A percentile compares a stretch with the other conserved stretches of the same genome.
Conservation (phyloP, 108 stramenopile species). For the Parietichytrium sp. region DNA sequence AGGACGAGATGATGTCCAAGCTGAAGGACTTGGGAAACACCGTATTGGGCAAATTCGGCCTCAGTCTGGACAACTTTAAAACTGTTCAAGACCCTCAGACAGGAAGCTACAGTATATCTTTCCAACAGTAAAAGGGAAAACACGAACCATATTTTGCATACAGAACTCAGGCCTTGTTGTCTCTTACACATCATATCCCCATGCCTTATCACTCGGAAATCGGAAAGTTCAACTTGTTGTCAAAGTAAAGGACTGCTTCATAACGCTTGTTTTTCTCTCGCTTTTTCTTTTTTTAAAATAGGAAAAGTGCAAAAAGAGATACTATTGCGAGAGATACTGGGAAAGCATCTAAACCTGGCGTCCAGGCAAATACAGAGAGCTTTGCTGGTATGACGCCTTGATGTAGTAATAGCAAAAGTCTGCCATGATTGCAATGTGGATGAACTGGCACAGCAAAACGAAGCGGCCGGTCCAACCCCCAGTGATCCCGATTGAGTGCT, state of each 20-base stretch:
- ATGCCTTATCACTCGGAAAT: too few relatives aligned
- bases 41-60: conserved; percentile 88
- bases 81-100: conserved; percentile 87
- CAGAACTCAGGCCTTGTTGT: too few relatives aligned
- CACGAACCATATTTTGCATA: too few relatives aligned
- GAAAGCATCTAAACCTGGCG: conserved; percentile 23
- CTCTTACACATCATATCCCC: too few relatives aligned
- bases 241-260: too few relatives aligned
- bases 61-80: conserved; percentile 92
- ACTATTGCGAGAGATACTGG: too few relatives aligned
- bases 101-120: conserved; percentile 73
- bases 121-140: conserved; percentile 72
- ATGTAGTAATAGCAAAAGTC: conserved; percentile 99
- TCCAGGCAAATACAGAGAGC: conserved; percentile 75
- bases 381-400: conserved; percentile 76
- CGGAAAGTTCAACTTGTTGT: too few relatives aligned
- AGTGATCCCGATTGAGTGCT: conserved; percentile 70
- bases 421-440: conserved; percentile 90
- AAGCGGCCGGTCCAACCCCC: conserved; percentile 76
- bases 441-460: conserved; percentile 89
- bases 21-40: conserved; percentile 95
- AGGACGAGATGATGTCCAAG: conserved; percentile 86
- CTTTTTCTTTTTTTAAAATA: too few relatives aligned
- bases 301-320: too few relatives aligned
- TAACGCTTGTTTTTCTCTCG: too few relatives aligned